Evolutionary conservation across 2,329 filamentous ascomycete genomes (phyloP).

Genomic region (Colletotrichum tamarilloi): DNA sequence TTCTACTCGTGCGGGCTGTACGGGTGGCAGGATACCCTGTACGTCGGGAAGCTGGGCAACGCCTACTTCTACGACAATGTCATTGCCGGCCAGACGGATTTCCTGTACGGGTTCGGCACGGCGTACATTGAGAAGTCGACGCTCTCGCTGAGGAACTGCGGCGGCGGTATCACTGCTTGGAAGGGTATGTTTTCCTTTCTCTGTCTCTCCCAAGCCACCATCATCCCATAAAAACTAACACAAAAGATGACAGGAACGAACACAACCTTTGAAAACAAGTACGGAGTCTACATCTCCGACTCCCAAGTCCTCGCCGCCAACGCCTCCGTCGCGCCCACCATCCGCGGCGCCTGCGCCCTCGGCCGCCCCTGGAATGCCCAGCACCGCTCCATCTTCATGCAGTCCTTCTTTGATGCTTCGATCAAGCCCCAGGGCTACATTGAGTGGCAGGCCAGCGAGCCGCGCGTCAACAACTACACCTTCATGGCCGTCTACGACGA

Average conservation of each 20-base stretch:
- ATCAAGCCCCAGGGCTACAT: slow-evolving; percentile 67
- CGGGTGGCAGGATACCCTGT: slow-evolving; percentile 74
- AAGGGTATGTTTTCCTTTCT: slow-evolving; percentile 57
- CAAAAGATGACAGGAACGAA: slow-evolving; percentile 53
- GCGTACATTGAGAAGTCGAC: slow-evolving; percentile 67
- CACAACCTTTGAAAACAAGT: slow-evolving; percentile 74
- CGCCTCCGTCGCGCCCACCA: slow-evolving; percentile 47
- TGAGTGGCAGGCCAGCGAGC: slow-evolving; percentile 54
- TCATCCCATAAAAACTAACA: neutral
- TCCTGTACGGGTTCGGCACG: slow-evolving; percentile 76
- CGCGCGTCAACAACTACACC: slow-evolving; percentile 58
- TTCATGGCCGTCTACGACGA: slow-evolving; percentile 67
- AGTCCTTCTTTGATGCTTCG: slow-evolving; percentile 64
- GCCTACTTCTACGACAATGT: slow-evolving; percentile 71
- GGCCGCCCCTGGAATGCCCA: slow-evolving; percentile 72
- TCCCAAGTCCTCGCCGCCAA: slow-evolving; percentile 67
- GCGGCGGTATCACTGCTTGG: slow-evolving; percentile 77
- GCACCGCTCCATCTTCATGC: slow-evolving; percentile 67
- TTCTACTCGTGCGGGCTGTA: slow-evolving; percentile 76
- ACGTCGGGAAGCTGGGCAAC: slow-evolving; percentile 55
- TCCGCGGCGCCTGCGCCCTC: slow-evolving; percentile 62
- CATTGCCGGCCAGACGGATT: slow-evolving; percentile 75
- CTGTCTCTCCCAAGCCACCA: too few species aligned
- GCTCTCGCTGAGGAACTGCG: slow-evolving; percentile 68
- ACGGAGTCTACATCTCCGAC: slow-evolving; percentile 72